A percentile compares a stretch with the other conserved stretches of the same genome.
Evolutionary conservation across 768 basidiomycete species (phyloP).

Genomic region (Amanita polypyramis): DNA sequence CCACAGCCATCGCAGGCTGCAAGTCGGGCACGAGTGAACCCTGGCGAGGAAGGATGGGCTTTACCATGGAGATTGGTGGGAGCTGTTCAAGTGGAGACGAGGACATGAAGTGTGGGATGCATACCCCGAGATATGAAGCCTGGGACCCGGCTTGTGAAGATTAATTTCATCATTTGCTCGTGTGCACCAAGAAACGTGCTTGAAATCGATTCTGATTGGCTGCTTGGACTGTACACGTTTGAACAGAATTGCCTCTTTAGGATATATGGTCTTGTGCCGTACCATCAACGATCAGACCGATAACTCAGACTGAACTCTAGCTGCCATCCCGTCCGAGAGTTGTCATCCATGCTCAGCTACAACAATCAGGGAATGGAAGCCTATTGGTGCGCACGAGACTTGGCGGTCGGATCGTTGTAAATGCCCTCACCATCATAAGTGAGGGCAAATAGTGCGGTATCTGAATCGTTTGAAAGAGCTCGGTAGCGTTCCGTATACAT

Average conservation of each 20-base stretch:
- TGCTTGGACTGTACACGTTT: background rate
- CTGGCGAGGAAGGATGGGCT: background rate
- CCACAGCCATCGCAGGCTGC: background rate
- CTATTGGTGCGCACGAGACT: too few relatives aligned
- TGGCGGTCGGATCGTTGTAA: too few relatives aligned
- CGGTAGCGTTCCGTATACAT: background rate
- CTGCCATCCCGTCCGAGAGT: too few relatives aligned
- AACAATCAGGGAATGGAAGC: too few relatives aligned
- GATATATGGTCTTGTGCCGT: slow-evolving; percentile 3
- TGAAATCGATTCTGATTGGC: slow-evolving; percentile 4
- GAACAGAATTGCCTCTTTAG: background rate
- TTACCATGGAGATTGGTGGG: background rate
- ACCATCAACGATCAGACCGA: background rate
- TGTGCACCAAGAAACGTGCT: slow-evolving; percentile 4
- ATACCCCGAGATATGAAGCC: background rate
- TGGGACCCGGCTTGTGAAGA: background rate
- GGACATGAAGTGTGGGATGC: background rate
- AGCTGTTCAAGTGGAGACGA: background rate
- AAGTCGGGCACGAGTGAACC: background rate
- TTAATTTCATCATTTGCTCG: slow-evolving; percentile 2
- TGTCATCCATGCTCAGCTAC: too few relatives aligned
- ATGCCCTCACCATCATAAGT: too few relatives aligned
- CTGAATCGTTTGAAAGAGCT: too few relatives aligned
- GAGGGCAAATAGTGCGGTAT: too few relatives aligned
- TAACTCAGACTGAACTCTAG: too few relatives aligned